Evolutionary conservation across 371 early-diverging fungal species (phyloP), one percentile per base, ranked within the genome.

Genomic region (Circinella umbellata): DNA sequence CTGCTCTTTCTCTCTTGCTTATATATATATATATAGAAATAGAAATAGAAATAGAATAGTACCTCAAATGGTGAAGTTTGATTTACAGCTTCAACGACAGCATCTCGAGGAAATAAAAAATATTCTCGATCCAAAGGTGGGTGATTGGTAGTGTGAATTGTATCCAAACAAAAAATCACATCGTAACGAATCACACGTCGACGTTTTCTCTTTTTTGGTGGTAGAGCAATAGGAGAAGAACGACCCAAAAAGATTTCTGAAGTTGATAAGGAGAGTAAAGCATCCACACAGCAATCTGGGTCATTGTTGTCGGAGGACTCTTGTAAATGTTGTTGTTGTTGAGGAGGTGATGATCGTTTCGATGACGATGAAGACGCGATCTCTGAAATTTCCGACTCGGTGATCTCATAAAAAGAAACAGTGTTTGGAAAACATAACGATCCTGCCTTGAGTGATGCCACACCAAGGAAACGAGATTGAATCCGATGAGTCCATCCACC

Each of bases 361-460:
- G 37, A 18, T 9, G 51, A 18, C 34, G 51, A 35, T 69, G 63
- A 54, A 53, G 48, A 66, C 37, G 70, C 61, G 61, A 70, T 70
- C 70, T 77, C 79, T 72, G 81, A 79, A 75, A 77, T 81, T 77
- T 82, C 82, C 72, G 80, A 82, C 64, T 77, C 78, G 55, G 75
- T 73, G 60, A 82, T 76, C 70, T 83, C 80, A 70, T 76, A 83
- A 49, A 82, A 80, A 9, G 57, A 34, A 1, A 73, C 64, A 39
- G 68, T 73, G 13, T 66, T 47, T 20, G 75, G 72, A 39, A 69
- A 68, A 42, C 64, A 60, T 5, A 48, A 63, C 10, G 68, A 47
- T 63, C 76, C 74, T 27, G 72, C 48, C 61, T 71, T 69, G 46
- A 80, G 70, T 6, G 69, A 74, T 20, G 76, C 71, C 10, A 60